These are phyloP conservation scores for Chrysoporthe cubensis DNA, from an alignment of 2,329 filamentous ascomycete genomes.

Conservation along the genomic window DNA sequence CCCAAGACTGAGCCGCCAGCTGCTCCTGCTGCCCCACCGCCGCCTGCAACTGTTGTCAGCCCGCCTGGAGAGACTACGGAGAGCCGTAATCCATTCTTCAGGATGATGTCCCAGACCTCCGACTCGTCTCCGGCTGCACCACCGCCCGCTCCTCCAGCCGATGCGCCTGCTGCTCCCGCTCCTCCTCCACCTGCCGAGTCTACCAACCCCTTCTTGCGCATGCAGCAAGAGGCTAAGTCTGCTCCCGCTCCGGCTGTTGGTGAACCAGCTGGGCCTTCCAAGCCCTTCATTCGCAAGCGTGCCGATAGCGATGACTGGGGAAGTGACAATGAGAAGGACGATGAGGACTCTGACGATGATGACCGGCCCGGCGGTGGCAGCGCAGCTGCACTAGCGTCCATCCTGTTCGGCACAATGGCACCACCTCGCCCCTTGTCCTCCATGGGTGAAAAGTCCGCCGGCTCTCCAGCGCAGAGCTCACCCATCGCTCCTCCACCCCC, in stretches of 20 bases:
- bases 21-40: conserved; percentile 49
- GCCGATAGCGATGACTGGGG: conserved; percentile 79
- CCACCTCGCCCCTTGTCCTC: conserved; percentile 87
- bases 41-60: conserved; percentile 57
- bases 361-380: conserved; percentile 78
- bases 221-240: conserved; percentile 67
- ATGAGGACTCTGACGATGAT: conserved; percentile 70
- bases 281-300: conserved; percentile 56
- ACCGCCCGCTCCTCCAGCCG: conserved; percentile 46
- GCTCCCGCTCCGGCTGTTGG: conserved; percentile 47
- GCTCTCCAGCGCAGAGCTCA: conserved; percentile 42
- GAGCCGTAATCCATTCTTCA: conserved; percentile 94
- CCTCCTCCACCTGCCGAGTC: conserved; percentile 57
- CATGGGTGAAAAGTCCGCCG: conserved; percentile 68
- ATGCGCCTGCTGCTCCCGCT: conserved; percentile 43
- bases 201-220: conserved; percentile 96
- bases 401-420: conserved; percentile 95
- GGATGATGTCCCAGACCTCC: conserved; percentile 73
- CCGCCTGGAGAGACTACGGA: conserved; percentile 65
- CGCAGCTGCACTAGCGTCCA: conserved; percentile 90
- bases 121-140: conserved; percentile 23
- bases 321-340: conserved; percentile 63
- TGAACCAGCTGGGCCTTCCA: conserved; percentile 49
- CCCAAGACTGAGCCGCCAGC: conserved; percentile 49
- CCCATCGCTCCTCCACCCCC: conserved; percentile 46